phyloP scores from a whole-genome alignment of 805 yeast species.

The Candida easanensis region DNA sequence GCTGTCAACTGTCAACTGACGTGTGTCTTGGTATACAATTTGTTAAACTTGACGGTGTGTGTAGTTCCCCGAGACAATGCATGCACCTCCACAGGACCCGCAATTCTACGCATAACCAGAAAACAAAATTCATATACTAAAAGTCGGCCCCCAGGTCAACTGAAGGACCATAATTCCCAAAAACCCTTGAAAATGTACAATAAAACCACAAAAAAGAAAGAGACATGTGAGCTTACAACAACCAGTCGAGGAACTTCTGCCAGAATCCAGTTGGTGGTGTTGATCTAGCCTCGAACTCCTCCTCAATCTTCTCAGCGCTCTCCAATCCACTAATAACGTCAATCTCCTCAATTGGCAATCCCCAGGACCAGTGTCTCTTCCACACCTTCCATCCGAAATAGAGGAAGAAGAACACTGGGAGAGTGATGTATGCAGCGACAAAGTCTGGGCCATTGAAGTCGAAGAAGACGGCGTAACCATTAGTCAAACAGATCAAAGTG shows the following conservation, averaged over 20 bases:
- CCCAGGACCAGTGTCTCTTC: constrained; percentile 42
- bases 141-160: too few relatives aligned
- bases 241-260: constrained; percentile 23
- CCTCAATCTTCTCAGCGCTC: constrained; percentile 45
- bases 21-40: too few relatives aligned
- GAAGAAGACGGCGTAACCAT: constrained; percentile 68
- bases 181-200: too few relatives aligned
- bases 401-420: constrained; percentile 52
- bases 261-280: constrained; percentile 10
- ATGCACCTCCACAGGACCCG: too few relatives aligned
- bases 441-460: constrained; percentile 44
- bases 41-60: too few relatives aligned
- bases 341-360: constrained; percentile 52
- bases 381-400: constrained; percentile 58
- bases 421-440: constrained; percentile 68
- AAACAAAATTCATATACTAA: too few relatives aligned
- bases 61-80: too few relatives aligned
- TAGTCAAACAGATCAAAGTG: constrained; percentile 57
- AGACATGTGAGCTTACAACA: constrained; percentile 11
- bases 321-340: constrained; percentile 62
- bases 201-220: background rate
- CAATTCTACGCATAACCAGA: too few relatives aligned
- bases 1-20: too few relatives aligned
- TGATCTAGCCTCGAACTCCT: constrained; percentile 14
- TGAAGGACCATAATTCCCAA: too few relatives aligned